Evolutionary conservation across 2,329 filamentous ascomycete genomes (phyloP), one percentile per base, ranked within the genome.

Genomic region (Furcasterigmium sp.): DNA sequence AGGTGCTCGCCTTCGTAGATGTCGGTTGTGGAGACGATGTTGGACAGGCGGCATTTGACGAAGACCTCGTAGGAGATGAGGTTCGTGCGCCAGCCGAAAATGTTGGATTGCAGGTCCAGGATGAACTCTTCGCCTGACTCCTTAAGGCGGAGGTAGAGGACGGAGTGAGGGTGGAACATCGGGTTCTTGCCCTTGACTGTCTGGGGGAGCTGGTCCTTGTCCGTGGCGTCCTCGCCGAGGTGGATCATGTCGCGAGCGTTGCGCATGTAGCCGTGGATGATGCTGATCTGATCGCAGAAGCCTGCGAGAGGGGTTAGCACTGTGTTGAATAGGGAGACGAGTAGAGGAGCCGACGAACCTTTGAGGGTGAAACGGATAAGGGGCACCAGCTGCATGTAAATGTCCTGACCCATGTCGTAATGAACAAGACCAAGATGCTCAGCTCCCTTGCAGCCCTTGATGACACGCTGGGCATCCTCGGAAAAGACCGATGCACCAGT

Each of bases 121-220:
- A 46, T 35, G 36, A 30, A 46, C 8, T 45, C 41, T 7, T 46
- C 34, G 11, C 17, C 10, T 13, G 23, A 23, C 19, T 32, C 39
- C 20, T 37, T 44, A 15, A 48, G 38, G 3, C 34, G 38, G 19
- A 43, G 43, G 20, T 30, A 44, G 29, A 50, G 48, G 15, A 50
- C 37, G 2, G 43, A 43, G n/a, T 46, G 48, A 28, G 46, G 46
- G 43, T 46, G 48, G 43, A 50, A 50, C 48, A 50, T 50, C 14
- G 46, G 43, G 11, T 50, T 35, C n/a, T 46, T 50, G 35, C 43
- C 43, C 11, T 42, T 46, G 18, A 30, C 18, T 5, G 25, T 36
- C 14, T 43, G 26, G n/a, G 42, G n/a, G 4, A n/a, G 3, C n/a
- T n/a, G n/a, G 6, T 23, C 28, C 1, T 17, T 39, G 25, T 50